A percentile compares a stretch with the other conserved stretches of the same genome.
These are phyloP conservation scores for Sporisorium reilianum DNA, from an alignment of 1,284 basidiomycete genomes.

Conservation along the genomic window DNA sequence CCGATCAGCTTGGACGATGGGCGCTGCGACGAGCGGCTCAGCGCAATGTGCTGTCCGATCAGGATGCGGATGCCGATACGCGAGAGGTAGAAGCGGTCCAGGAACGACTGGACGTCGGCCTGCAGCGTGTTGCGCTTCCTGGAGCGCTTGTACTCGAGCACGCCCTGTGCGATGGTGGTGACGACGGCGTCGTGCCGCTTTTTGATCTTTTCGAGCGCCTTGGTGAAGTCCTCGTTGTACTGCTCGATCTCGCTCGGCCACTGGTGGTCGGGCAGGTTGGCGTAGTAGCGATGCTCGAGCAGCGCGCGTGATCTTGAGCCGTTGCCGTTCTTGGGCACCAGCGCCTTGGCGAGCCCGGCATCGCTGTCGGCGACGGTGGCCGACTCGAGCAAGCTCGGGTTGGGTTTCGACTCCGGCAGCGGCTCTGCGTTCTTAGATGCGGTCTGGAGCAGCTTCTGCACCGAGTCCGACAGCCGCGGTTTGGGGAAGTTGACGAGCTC, in stretches of 20 bases:
- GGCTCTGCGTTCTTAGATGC: conserved; percentile 53
- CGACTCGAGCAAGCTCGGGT: conserved; percentile 61
- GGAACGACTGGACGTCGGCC: conserved; percentile 90
- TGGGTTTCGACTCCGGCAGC: conserved; percentile 59
- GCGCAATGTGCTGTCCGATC: conserved; percentile 69
- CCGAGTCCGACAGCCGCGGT: conserved; percentile 60
- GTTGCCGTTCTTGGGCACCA: conserved; percentile 40
- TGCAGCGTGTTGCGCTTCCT: conserved; percentile 74
- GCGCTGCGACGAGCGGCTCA: conserved; percentile 55
- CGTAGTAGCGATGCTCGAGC: conserved; percentile 78
- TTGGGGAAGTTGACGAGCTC: conserved; percentile 67
- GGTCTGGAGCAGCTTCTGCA: conserved; percentile 58
- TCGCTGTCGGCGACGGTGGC: conserved; percentile 51
- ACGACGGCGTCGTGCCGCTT: conserved; percentile 96
- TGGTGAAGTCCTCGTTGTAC: conserved; percentile 93
- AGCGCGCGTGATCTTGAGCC: conserved; percentile 44
- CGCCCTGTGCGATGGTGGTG: conserved; percentile 87
- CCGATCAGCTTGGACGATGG: conserved; percentile 41
- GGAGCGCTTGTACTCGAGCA: conserved; percentile 75
- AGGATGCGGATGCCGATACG: conserved; percentile 78
- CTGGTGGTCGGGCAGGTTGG: conserved; percentile 75
- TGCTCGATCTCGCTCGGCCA: conserved; percentile 95
- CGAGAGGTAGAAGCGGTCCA: conserved; percentile 97
- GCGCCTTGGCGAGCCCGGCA: conserved; percentile 30
- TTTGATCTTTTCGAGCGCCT: conserved; percentile 89